Evolutionary conservation across 768 basidiomycete genomes (phyloP), one percentile per base, ranked within the genome.

Genomic region (Amanita polypyramis): DNA sequence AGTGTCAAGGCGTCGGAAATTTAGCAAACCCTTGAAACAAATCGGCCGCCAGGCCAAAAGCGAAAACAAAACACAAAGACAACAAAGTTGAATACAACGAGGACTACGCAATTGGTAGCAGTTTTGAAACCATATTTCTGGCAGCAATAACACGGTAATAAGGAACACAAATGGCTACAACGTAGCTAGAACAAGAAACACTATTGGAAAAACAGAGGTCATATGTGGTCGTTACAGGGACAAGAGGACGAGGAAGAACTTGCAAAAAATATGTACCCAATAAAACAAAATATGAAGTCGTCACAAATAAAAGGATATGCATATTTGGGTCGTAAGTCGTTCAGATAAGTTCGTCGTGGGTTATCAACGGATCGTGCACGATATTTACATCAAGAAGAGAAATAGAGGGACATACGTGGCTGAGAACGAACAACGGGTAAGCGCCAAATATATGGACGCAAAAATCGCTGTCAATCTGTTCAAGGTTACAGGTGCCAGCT

Each of bases 211-310:
- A n/a, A n/a, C n/a, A n/a, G n/a, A 64, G 64, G 25, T 76, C 74
- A 78, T 81, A 72, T 82, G 79, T 83, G 81, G 75, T 80, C 76
- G 74, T 81, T 83, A 82, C 80, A 79, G 51, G 54, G 62, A 62
- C 21, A 62, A 64, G 60, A 54, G 45, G 51, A 60, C 51, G 50
- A 19, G 15, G 23, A 25, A 37, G 12, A 7, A 17, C n/a, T n/a
- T n/a, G n/a, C n/a, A n/a, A 47, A 30, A 41, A 43, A 33, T 53
- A 46, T 20, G 50, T 56, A 42, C 40, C 15, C 20, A 49, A 34
- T 49, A 42, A 41, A n/a, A 34, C 10, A 25, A 9, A 35, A 36
- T 11, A 25, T n/a, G 36, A 9, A 20, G 44, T 33, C 33, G 33
- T 34, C 11, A n/a, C 23, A 42, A 25, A 42, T 25, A 4, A 41